Evolutionary conservation across 345 rosid genomes (phyloP).

Genomic region (Cochlearia excelsa): DNA sequence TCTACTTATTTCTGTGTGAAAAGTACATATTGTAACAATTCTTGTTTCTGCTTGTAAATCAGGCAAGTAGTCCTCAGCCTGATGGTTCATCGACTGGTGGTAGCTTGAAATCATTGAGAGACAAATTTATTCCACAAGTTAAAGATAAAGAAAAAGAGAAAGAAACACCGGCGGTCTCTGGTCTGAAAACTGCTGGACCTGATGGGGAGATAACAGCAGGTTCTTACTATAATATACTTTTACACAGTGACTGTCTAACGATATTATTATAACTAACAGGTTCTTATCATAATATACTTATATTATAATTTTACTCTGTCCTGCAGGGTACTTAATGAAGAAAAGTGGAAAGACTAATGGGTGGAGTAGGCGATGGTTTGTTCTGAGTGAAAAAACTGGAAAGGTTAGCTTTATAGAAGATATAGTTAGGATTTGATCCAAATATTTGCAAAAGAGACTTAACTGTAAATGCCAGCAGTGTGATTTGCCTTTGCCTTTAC

Average conservation of each 20-base stretch:
- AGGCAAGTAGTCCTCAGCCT: slow-evolving; percentile 95
- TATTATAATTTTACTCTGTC: neutral
- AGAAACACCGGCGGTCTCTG: slow-evolving; percentile 58
- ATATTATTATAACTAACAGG: too few relatives aligned
- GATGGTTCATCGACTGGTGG: slow-evolving; percentile 65
- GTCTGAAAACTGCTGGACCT: slow-evolving; percentile 75
- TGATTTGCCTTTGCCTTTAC: slow-evolving; percentile 14
- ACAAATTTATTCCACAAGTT: slow-evolving; percentile 47
- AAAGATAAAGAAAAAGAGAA: slow-evolving; percentile 67
- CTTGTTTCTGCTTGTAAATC: slow-evolving; percentile 17
- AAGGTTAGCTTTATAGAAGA: slow-evolving; percentile 51
- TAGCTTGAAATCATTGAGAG: slow-evolving; percentile 79
- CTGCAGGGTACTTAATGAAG: slow-evolving; percentile 75
- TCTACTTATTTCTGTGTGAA: neutral
- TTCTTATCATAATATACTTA: too few relatives aligned
- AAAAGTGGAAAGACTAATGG: slow-evolving; percentile 88
- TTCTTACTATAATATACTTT: slow-evolving; percentile 7
- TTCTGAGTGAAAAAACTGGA: slow-evolving; percentile 83
- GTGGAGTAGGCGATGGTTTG: slow-evolving; percentile 96
- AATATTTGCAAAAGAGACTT: slow-evolving; percentile 6
- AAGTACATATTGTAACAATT: slow-evolving; percentile 1
- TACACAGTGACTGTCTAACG: too few relatives aligned
- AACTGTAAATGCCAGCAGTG: slow-evolving; percentile 1
- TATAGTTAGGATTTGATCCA: slow-evolving; percentile 7
- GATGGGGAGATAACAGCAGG: slow-evolving; percentile 94